Conservation (phyloP, 768 basidiomycete genomes). For the Gymnopilus dilepis region DNA sequence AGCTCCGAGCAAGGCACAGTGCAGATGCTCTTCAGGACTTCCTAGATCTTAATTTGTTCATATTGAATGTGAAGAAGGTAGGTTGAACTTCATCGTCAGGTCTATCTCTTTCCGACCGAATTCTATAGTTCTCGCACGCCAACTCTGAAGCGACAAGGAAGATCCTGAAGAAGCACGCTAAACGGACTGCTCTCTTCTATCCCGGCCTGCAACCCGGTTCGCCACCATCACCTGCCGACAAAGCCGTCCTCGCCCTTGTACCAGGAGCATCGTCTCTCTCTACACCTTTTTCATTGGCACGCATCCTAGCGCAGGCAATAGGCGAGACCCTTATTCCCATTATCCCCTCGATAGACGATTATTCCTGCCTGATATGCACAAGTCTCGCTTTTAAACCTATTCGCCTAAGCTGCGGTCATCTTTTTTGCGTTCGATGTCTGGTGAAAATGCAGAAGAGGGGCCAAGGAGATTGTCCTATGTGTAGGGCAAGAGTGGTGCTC, state of each 20-base stretch:
- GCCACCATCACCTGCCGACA: slow-evolving; percentile 20
- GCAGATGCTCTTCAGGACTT: slow-evolving; percentile 70
- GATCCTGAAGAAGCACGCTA: slow-evolving; percentile 93
- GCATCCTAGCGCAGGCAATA: slow-evolving; percentile 75
- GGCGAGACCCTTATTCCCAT: slow-evolving; percentile 83
- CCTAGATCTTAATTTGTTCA: slow-evolving; percentile 73
- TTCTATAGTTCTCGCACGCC: slow-evolving; percentile 72
- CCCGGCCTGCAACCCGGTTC: slow-evolving; percentile 37
- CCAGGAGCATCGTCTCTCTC: slow-evolving; percentile 9
- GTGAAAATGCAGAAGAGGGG: slow-evolving; percentile 91
- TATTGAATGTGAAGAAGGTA: slow-evolving; percentile 84
- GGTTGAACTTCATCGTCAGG: slow-evolving; percentile 11
- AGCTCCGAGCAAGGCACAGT: slow-evolving; percentile 63
- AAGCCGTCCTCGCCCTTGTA: slow-evolving; percentile 24
- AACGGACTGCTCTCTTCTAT: slow-evolving; percentile 83
- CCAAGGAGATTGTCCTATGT: slow-evolving; percentile 81
- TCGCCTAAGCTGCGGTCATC: slow-evolving; percentile 77
- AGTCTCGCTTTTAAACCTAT: slow-evolving; percentile 94
- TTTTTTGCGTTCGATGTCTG: slow-evolving; percentile 80
- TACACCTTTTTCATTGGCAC: slow-evolving; percentile 35
- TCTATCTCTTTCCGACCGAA: neutral
- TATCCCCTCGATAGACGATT: slow-evolving; percentile 83
- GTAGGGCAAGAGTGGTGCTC: slow-evolving; percentile 78
- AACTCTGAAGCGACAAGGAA: slow-evolving; percentile 91
- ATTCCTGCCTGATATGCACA: slow-evolving; percentile 87